A percentile compares a stretch with the other conserved stretches of the same genome.
Conservation (phyloP, 805 yeast genomes). For the Nakazawaea sp. region DNA sequence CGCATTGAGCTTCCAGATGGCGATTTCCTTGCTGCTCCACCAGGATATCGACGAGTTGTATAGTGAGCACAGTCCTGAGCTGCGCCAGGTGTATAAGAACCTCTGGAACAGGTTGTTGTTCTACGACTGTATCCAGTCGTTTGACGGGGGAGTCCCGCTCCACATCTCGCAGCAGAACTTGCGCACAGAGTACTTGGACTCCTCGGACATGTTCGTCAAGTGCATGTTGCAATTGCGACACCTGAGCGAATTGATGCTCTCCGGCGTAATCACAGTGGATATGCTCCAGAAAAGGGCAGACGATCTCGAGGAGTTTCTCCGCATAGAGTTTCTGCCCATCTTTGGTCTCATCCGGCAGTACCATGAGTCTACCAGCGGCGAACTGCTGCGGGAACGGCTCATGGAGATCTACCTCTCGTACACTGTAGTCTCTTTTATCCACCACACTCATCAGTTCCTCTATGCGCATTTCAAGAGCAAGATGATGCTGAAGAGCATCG, state of each 20-base stretch:
- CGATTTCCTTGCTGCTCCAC: conserved; percentile 5
- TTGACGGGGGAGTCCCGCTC: conserved; percentile 5
- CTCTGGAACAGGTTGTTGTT: conserved; percentile 4
- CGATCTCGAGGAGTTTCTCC: conserved; percentile 26
- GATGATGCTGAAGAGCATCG: not conserved
- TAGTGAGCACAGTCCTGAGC: not conserved
- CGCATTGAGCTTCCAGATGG: not conserved
- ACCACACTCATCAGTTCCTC: conserved; percentile 1
- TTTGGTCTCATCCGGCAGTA: conserved; percentile 10
- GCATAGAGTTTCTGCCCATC: conserved; percentile 23
- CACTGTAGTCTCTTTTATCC: not conserved
- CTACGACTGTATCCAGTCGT: conserved; percentile 3
- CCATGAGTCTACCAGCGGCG: not conserved
- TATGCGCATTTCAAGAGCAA: not conserved
- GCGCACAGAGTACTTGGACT: not conserved
- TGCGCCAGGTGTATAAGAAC: not conserved
- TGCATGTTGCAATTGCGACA: not conserved
- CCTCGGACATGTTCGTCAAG: not conserved
- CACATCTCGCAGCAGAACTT: conserved; percentile 1
- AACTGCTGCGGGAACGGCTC: not conserved
- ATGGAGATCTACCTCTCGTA: not conserved
- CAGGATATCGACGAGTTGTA: conserved; percentile 7
- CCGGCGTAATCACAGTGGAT: not conserved
- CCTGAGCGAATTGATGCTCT: not conserved
- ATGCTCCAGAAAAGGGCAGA: conserved; percentile 16